A percentile compares a stretch with the other conserved stretches of the same genome.
Evolutionary conservation across 108 stramenopile genomes (phyloP).

Genomic region (Poteriospumella lacustris): DNA sequence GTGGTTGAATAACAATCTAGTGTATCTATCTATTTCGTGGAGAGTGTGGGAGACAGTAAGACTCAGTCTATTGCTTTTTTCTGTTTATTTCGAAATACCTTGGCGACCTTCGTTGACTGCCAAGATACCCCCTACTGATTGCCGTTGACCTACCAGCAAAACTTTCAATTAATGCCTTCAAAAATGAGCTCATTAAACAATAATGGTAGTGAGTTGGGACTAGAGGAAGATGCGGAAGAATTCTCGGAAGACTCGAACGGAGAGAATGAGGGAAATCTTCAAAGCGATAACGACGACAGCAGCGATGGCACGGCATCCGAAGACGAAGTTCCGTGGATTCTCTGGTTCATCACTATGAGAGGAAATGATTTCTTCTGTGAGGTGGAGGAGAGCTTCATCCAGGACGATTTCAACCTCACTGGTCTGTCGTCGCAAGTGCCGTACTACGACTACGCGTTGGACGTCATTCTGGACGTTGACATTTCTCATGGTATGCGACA

Average conservation of each 20-base stretch:
- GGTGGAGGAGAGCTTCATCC: constrained; percentile 94
- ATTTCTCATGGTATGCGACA: neutral
- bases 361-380: constrained; percentile 86
- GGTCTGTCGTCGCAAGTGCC: constrained; percentile 80
- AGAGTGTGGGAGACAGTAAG: no score
- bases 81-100: no score
- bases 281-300: neutral
- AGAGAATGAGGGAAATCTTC: neutral
- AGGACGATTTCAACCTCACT: constrained; percentile 99
- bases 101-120: no score
- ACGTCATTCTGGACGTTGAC: constrained; percentile 88
- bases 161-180: no score
- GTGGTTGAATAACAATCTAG: no score
- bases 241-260: no score
- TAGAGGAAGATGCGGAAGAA: neutral
- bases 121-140: no score
- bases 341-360: constrained; percentile 92
- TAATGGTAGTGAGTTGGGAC: no score
- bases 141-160: no score
- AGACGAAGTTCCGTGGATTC: constrained; percentile 94
- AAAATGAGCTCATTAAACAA: no score
- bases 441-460: constrained; percentile 96
- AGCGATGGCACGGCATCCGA: constrained; percentile 52
- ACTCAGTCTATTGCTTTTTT: no score
- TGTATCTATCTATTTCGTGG: no score